Percentiles rank a stretch among this genome's conserved stretches.
Conservation (phyloP, 441 rosid species). For the Macaranga tanarius region DNA sequence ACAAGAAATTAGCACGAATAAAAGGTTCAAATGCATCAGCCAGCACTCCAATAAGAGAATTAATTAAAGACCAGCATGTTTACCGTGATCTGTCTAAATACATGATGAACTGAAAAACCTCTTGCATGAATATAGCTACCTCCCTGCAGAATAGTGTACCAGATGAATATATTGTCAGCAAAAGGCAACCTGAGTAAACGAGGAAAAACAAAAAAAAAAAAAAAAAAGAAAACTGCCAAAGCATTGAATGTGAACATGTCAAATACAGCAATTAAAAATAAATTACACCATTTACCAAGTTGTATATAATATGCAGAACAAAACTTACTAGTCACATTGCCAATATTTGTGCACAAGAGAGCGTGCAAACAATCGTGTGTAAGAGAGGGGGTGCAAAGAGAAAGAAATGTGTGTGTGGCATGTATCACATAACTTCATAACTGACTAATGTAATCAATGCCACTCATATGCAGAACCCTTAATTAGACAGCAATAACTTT, state of each 20-base stretch:
- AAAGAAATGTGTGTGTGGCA: too few relatives aligned
- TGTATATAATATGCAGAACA: too few relatives aligned
- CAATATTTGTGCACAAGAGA: too few relatives aligned
- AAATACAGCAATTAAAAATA: neutral
- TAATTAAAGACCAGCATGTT: conserved; percentile 5
- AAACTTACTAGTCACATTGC: too few relatives aligned
- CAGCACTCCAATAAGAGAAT: neutral
- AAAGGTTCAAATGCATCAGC: conserved; percentile 19
- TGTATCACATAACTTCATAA: neutral
- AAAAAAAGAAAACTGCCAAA: neutral
- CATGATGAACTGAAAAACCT: conserved; percentile 69
- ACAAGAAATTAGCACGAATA: conserved; percentile 12
- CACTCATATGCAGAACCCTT: neutral
- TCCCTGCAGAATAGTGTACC: conserved; percentile 49
- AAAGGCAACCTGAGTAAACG: neutral
- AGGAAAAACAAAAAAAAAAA: neutral
- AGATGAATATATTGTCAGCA: conserved; percentile 20
- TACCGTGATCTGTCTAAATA: conserved; percentile 77
- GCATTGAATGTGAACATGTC: neutral
- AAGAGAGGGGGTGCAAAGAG: too few relatives aligned
- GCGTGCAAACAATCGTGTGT: too few relatives aligned
- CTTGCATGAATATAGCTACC: conserved; percentile 85
- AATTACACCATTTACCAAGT: too few relatives aligned
- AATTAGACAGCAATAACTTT: neutral
- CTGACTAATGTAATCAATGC: neutral